Conservation (phyloP, 352 stramenopile species). For the Phytophthora constricta region DNA sequence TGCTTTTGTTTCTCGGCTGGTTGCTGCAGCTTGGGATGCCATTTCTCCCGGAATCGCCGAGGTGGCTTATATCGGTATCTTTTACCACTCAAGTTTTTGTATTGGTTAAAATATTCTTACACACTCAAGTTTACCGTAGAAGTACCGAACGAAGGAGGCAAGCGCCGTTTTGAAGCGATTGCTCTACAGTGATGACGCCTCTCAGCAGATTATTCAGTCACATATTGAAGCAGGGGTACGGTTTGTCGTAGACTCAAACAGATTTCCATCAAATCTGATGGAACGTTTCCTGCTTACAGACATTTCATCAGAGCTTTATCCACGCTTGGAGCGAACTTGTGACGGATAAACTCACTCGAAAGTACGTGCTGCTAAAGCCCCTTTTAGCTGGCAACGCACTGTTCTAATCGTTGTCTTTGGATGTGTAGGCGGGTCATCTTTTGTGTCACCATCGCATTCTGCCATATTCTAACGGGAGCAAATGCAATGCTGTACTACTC, state of each 20-base stretch:
- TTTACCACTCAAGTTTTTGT: neutral
- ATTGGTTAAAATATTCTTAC: neutral
- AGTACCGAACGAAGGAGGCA: constrained; percentile 57
- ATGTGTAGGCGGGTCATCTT: constrained; percentile 54
- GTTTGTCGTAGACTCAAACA: neutral
- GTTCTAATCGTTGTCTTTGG: constrained; percentile 4
- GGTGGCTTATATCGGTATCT: constrained; percentile 74
- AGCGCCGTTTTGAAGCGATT: constrained; percentile 40
- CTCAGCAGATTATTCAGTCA: constrained; percentile 34
- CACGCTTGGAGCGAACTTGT: constrained; percentile 44
- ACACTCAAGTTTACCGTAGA: constrained; percentile 34
- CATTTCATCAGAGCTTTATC: constrained; percentile 44
- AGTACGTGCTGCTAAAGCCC: constrained; percentile 23
- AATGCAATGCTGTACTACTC: constrained; percentile 88
- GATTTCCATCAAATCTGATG: neutral
- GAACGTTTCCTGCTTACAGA: constrained; percentile 20
- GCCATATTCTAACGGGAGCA: constrained; percentile 67
- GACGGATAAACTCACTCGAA: constrained; percentile 43
- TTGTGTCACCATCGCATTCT: constrained; percentile 64
- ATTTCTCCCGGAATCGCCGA: constrained; percentile 71
- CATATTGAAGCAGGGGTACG: constrained; percentile 31
- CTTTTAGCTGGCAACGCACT: neutral
- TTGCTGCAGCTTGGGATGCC: constrained; percentile 61
- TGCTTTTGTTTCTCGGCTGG: neutral
- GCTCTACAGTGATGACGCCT: constrained; percentile 38